phyloP scores from a whole-genome alignment of 352 stramenopile species.

The Pythium aphanidermatum region DNA sequence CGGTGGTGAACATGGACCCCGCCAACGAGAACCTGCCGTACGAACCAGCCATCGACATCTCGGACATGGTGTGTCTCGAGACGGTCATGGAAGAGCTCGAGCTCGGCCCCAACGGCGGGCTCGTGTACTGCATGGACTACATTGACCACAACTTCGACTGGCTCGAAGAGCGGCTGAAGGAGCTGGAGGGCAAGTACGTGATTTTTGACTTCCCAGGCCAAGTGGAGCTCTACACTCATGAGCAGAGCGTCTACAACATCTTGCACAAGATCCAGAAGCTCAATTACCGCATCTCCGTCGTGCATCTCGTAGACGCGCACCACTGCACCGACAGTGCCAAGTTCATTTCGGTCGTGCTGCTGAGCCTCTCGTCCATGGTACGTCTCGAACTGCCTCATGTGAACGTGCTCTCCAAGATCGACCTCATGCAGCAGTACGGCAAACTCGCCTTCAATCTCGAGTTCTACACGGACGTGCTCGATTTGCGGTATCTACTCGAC shows the following conservation, averaged over 20 bases:
- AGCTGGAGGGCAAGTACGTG: constrained; percentile 91
- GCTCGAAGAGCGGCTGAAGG: constrained; percentile 92
- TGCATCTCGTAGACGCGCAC: constrained; percentile 95
- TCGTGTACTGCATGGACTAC: constrained; percentile 99
- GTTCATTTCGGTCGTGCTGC: constrained; percentile 96
- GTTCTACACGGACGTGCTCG: constrained; percentile 86
- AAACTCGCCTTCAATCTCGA: constrained; percentile 86
- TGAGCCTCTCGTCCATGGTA: constrained; percentile 98
- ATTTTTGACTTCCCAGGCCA: constrained; percentile 99
- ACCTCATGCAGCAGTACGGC: constrained; percentile 93
- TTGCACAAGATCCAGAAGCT: constrained; percentile 92
- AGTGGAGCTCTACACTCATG: constrained; percentile 99
- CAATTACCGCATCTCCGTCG: constrained; percentile 76
- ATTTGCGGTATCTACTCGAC: constrained; percentile 76
- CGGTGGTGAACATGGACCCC: constrained; percentile 98
- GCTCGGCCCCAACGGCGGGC: constrained; percentile 94
- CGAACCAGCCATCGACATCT: constrained; percentile 87
- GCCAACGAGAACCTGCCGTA: constrained; percentile 92
- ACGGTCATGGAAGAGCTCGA: constrained; percentile 92
- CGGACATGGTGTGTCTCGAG: constrained; percentile 95
- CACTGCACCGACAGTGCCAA: constrained; percentile 94
- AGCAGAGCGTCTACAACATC: constrained; percentile 95
- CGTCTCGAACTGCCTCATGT: constrained; percentile 96
- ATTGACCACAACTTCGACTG: constrained; percentile 98
- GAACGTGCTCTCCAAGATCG: constrained; percentile 99